A percentile compares a stretch with the other conserved stretches of the same genome.
These are phyloP conservation scores for Sequoia sempervirens DNA, from an alignment of 75 land plant genomes.

Conservation along the genomic window DNA sequence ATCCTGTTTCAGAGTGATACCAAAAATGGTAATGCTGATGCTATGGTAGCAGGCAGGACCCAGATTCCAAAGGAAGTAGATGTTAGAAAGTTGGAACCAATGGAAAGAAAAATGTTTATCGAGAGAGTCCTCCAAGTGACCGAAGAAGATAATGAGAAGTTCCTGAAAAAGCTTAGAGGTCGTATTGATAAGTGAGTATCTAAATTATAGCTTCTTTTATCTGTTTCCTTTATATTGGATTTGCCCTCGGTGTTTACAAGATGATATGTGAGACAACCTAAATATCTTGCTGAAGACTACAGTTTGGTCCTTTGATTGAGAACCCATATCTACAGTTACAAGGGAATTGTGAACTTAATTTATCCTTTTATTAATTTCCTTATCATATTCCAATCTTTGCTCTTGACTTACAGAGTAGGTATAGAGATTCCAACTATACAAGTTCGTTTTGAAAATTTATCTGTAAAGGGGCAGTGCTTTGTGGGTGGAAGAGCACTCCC, in stretches of 20 bases:
- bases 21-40: not conserved
- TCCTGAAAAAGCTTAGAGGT: conserved; percentile 54
- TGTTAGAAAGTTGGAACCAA: conserved; percentile 38
- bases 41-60: not conserved
- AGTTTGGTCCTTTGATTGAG: too few species aligned
- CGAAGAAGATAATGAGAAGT: conserved; percentile 79
- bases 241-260: not conserved
- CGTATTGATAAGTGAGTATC: conserved; percentile 56
- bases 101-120: conserved; percentile 43
- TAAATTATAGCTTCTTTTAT: not conserved
- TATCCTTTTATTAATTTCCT: conserved; percentile 1
- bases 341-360: not conserved
- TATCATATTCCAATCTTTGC: not conserved
- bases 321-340: not conserved
- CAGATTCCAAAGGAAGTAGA: conserved; percentile 31
- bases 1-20: not conserved
- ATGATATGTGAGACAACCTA: not conserved
- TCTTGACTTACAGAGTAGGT: conserved; percentile 48
- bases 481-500: conserved; percentile 69
- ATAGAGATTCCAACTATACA: conserved; percentile 68
- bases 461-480: conserved; percentile 57
- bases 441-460: conserved; percentile 69
- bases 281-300: not conserved
- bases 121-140: conserved; percentile 60
- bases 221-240: not conserved